Conservation (phyloP, 441 rosid genomes). For the Pelargonium myrrhifolium region DNA sequence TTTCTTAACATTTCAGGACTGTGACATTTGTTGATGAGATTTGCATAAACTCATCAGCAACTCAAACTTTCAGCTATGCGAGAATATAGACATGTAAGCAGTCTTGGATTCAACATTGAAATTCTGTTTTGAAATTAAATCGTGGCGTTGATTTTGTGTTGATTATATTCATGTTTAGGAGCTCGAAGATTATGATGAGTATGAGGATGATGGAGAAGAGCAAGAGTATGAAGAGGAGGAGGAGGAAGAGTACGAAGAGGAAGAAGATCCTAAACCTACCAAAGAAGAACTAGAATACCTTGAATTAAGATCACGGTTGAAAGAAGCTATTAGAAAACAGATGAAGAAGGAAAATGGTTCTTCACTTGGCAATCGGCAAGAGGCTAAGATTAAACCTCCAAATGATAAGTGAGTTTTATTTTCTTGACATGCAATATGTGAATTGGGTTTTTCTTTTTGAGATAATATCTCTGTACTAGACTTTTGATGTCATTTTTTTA, state of each 20-base stretch:
- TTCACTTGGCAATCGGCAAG: slow-evolving; percentile 34
- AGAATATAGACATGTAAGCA: not conserved
- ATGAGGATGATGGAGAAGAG: slow-evolving; percentile 43
- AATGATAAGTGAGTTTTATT: slow-evolving; percentile 49
- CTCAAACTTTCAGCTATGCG: not conserved
- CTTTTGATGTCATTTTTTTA: not conserved
- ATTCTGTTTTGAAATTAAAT: not conserved
- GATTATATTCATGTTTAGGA: slow-evolving; percentile 36
- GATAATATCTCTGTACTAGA: not conserved
- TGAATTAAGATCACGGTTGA: slow-evolving; percentile 50
- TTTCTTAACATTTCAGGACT: not conserved
- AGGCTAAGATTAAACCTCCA: slow-evolving; percentile 38
- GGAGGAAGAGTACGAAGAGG: slow-evolving; percentile 29
- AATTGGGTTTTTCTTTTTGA: not conserved
- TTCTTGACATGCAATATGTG: not conserved
- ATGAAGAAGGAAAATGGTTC: slow-evolving; percentile 40
- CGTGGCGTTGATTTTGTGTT: not conserved
- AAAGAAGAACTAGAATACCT: slow-evolving; percentile 65
- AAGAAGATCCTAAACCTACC: slow-evolving; percentile 54
- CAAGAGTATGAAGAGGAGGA: slow-evolving; percentile 29
- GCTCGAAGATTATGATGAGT: slow-evolving; percentile 60
- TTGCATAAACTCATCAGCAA: not conserved
- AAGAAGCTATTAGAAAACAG: slow-evolving; percentile 52
- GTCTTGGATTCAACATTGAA: slow-evolving; percentile 3
- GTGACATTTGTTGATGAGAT: not conserved